phyloP scores from a whole-genome alignment of 2,329 filamentous ascomycete species.

The Colletotrichum phormii region DNA sequence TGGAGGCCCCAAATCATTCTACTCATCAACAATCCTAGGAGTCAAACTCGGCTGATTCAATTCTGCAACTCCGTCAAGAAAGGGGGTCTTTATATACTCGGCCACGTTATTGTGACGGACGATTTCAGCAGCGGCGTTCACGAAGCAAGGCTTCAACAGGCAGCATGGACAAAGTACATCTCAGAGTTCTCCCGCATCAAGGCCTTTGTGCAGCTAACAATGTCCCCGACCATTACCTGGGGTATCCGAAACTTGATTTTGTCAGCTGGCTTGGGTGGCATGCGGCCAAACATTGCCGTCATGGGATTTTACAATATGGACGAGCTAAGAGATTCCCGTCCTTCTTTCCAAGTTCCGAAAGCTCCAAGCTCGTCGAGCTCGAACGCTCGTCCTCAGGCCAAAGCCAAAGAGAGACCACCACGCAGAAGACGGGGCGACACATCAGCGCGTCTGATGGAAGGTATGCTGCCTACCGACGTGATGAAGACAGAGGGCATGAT shows the following conservation, averaged over 20 bases:
- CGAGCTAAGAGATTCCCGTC: slow-evolving; percentile 73
- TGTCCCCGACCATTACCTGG: slow-evolving; percentile 87
- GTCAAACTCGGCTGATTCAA: slow-evolving; percentile 84
- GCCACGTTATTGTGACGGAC: slow-evolving; percentile 87
- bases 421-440: slow-evolving; percentile 63
- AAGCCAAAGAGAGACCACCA: slow-evolving; percentile 45
- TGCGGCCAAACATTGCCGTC: slow-evolving; percentile 89
- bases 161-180: slow-evolving; percentile 87
- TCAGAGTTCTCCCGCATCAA: slow-evolving; percentile 86
- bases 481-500: slow-evolving; percentile 77
- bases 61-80: slow-evolving; percentile 95
- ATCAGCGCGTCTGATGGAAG: slow-evolving; percentile 66
- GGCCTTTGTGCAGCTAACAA: slow-evolving; percentile 87
- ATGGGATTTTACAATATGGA: slow-evolving; percentile 85
- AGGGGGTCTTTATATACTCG: slow-evolving; percentile 84
- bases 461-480: slow-evolving; percentile 74
- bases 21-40: slow-evolving; percentile 84
- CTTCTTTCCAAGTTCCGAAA: slow-evolving; percentile 68
- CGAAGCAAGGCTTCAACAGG: slow-evolving; percentile 84
- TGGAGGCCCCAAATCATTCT: slow-evolving; percentile 91
- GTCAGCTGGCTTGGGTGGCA: slow-evolving; percentile 84
- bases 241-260: slow-evolving; percentile 85
- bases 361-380: slow-evolving; percentile 51
- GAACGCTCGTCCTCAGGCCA: slow-evolving; percentile 46
- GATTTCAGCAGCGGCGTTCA: slow-evolving; percentile 84